A percentile compares a stretch with the other conserved stretches of the same genome.
Conservation (phyloP, 169 alveolate genomes). For the Cryptosporidium canis region DNA sequence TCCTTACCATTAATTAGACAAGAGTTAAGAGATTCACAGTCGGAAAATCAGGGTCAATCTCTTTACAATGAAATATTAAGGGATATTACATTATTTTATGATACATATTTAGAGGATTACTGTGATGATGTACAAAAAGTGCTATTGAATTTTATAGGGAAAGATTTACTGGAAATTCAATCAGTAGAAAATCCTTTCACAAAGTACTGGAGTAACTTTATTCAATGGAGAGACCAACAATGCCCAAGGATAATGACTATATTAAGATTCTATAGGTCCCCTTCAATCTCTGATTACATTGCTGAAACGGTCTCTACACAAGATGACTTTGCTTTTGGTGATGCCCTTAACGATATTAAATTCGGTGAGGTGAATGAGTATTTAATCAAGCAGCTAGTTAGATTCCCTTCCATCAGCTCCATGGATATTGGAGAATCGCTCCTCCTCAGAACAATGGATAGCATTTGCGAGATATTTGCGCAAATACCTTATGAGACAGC, state of each 20-base stretch:
- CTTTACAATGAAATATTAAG: conserved; percentile 21
- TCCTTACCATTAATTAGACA: conserved; percentile 50
- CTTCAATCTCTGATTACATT: conserved; percentile 7
- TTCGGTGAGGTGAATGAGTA: conserved; percentile 48
- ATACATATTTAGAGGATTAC: conserved; percentile 10
- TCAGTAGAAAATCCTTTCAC: conserved; percentile 21
- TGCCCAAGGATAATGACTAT: conserved; percentile 48
- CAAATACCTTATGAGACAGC: conserved; percentile 63
- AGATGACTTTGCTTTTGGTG: background rate
- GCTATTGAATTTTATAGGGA: background rate
- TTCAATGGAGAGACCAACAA: conserved; percentile 29
- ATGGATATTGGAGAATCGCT: conserved; percentile 50
- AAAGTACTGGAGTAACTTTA: conserved; percentile 33
- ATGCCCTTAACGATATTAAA: background rate
- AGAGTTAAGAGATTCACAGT: conserved; percentile 11
- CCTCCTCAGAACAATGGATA: conserved; percentile 13
- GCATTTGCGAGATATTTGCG: conserved; percentile 11
- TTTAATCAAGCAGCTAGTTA: background rate
- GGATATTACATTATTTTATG: conserved; percentile 22
- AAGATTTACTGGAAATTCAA: background rate
- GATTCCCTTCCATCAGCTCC: conserved; percentile 8
- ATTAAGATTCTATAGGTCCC: conserved; percentile 50
- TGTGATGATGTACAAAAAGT: conserved; percentile 1
- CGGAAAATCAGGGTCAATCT: background rate
- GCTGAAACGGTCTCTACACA: conserved; percentile 14